phyloP scores from a whole-genome alignment of 1,284 basidiomycete species.

The Cutaneotrichosporon cavernicola region DNA sequence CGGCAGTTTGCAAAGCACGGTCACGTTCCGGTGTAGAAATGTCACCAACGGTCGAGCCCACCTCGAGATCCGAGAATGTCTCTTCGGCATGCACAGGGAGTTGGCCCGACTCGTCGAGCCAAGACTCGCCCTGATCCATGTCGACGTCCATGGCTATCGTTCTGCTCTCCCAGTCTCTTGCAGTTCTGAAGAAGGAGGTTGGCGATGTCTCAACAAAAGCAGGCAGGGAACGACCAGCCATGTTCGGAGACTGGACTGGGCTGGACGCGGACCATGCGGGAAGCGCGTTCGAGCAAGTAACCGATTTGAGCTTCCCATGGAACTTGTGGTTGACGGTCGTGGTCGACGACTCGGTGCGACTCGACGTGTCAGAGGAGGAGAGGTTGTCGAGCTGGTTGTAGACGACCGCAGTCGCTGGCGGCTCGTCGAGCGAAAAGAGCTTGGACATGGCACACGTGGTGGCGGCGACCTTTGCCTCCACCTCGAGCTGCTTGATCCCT shows the following conservation, averaged over 20 bases:
- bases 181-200: conserved; percentile 28
- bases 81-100: conserved; percentile 49
- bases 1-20: conserved; percentile 43
- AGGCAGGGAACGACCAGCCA: conserved; percentile 22
- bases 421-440: conserved; percentile 37
- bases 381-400: conserved; percentile 40
- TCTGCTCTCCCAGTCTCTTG: conserved; percentile 24
- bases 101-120: conserved; percentile 46
- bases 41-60: conserved; percentile 40
- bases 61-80: conserved; percentile 39
- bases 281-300: conserved; percentile 32
- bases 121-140: conserved; percentile 35
- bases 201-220: conserved; percentile 34
- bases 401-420: conserved; percentile 25
- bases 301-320: conserved; percentile 35
- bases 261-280: conserved; percentile 39
- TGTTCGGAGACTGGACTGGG: conserved; percentile 41
- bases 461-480: conserved; percentile 37
- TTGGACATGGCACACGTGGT: conserved; percentile 47
- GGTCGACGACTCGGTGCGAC: conserved; percentile 29
- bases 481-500: conserved; percentile 30
- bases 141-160: conserved; percentile 34
- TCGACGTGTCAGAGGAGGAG: conserved; percentile 31
- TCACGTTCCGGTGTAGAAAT: conserved; percentile 42
- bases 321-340: conserved; percentile 23